Evolutionary conservation across 2,329 filamentous ascomycete species (phyloP), one percentile per base, ranked within the genome.

Genomic region (Aspergillus uvarum): DNA sequence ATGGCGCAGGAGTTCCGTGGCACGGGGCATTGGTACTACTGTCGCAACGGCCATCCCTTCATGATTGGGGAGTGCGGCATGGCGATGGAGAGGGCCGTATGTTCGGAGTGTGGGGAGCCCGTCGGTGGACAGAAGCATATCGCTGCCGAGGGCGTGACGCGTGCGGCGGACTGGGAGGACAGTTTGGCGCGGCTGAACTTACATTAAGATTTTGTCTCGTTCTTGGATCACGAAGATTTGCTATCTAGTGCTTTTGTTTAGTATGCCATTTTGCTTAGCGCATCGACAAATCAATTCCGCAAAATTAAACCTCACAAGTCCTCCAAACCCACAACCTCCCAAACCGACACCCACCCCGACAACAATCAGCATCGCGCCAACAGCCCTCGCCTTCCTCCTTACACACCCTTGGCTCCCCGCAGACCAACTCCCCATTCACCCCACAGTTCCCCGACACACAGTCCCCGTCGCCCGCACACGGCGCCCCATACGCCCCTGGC

Each of bases 21-120:
- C 0, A 84, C 80, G 0, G 85, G 86, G 0, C 77, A 79, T 59
- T 79, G 75, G 64, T 81, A 77, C 60, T 71, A 74, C 52, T 77
- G 74, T 57, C 56, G 42, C n/a, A 74, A 76, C 49, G 67, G 71
- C 1, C 73, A 77, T 64, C 74, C 72, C 5, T 87, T 89, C 64
- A 84, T 85, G 0, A 79, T 89, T 38, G 86, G 86, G 0, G 84
- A 89, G 61, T 89, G 87, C 66, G 87, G 87, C 2, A 84, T 85
- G 80, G 83, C 87, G 0, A 88, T 88, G 84, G 62, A 90, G 69
- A 59, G 66, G 19, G 81, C 86, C 1, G 70, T 71, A 1, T 91
- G 88, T 64, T 86, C 87, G 0, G 81, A 90, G 62, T 91, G 88
- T 63, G 81, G 79, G 2, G 79, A 79, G 2, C 63, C 71, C 0